Conservation (phyloP, 768 basidiomycete genomes). For the Collybia nuda region DNA sequence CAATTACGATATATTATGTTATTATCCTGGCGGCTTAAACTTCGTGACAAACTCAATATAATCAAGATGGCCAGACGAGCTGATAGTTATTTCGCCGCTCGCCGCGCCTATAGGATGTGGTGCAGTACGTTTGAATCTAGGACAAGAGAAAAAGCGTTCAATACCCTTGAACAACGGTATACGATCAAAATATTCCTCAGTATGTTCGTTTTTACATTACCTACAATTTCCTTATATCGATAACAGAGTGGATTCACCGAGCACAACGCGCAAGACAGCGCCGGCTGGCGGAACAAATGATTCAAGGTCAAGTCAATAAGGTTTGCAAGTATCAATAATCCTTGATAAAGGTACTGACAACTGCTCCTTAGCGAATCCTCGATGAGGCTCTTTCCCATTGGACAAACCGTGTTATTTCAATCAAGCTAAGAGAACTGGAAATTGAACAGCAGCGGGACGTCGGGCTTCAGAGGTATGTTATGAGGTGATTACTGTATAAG, state of each 20-base stretch:
- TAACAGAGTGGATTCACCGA: slow-evolving; percentile 47
- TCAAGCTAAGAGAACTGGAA: slow-evolving; percentile 75
- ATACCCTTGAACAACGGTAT: slow-evolving; percentile 38
- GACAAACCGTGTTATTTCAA: slow-evolving; percentile 72
- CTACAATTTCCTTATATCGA: neutral
- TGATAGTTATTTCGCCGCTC: slow-evolving; percentile 47
- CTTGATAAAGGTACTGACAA: neutral
- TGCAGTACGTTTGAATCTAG: slow-evolving; percentile 41
- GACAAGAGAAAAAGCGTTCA: slow-evolving; percentile 42
- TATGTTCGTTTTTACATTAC: slow-evolving; percentile 1
- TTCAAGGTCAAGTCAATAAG: slow-evolving; percentile 37
- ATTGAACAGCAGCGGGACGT: slow-evolving; percentile 44
- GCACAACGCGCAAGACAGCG: slow-evolving; percentile 36
- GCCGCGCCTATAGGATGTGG: slow-evolving; percentile 52
- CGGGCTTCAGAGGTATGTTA: slow-evolving; percentile 29
- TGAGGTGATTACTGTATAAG: neutral
- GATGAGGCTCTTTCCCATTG: slow-evolving; percentile 51
- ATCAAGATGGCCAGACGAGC: slow-evolving; percentile 55
- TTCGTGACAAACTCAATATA: slow-evolving; percentile 48
- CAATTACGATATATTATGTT: slow-evolving; percentile 41
- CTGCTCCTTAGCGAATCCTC: slow-evolving; percentile 46
- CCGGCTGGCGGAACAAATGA: slow-evolving; percentile 41
- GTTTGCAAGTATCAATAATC: slow-evolving; percentile 24
- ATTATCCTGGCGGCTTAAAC: slow-evolving; percentile 53
- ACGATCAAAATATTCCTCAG: slow-evolving; percentile 20